Evolutionary conservation across 2,329 filamentous ascomycete species (phyloP).

Genomic region (Ceratocystis variospora): DNA sequence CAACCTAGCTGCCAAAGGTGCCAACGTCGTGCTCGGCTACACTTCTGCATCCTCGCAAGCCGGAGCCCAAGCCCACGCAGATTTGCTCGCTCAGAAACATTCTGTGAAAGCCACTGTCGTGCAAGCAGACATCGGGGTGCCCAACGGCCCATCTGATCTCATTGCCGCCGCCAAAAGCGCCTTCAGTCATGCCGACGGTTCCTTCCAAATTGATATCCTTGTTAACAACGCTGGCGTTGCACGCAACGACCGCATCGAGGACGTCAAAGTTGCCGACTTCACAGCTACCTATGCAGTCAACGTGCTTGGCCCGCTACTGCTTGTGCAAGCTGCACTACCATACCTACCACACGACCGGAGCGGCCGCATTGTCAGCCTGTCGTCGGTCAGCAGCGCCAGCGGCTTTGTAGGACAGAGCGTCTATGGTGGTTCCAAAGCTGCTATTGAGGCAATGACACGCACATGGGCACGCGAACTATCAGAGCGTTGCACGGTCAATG

Average conservation of each 20-base stretch:
- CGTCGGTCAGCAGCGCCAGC: constrained; percentile 39
- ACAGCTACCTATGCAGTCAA: constrained; percentile 63
- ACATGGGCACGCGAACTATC: constrained; percentile 45
- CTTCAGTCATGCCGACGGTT: constrained; percentile 35
- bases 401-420: constrained; percentile 43
- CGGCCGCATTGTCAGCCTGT: constrained; percentile 42
- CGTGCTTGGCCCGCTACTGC: constrained; percentile 64
- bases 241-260: constrained; percentile 49
- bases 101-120: constrained; percentile 46
- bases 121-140: constrained; percentile 56
- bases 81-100: constrained; percentile 42
- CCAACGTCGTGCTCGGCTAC: constrained; percentile 56
- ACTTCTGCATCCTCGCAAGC: constrained; percentile 34
- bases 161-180: constrained; percentile 44
- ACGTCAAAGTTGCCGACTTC: constrained; percentile 53
- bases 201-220: constrained; percentile 63
- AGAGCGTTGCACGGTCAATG: constrained; percentile 41
- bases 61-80: constrained; percentile 47
- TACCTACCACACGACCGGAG: constrained; percentile 56
- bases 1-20: constrained; percentile 59
- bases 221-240: constrained; percentile 74
- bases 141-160: constrained; percentile 45
- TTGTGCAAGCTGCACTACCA: constrained; percentile 58
- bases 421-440: constrained; percentile 45
- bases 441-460: constrained; percentile 45